Percentiles rank a stretch among this genome's conserved stretches.
These are phyloP conservation scores for Wickerhamiella bombiphila DNA, from an alignment of 805 yeast species.

Conservation along the genomic window DNA sequence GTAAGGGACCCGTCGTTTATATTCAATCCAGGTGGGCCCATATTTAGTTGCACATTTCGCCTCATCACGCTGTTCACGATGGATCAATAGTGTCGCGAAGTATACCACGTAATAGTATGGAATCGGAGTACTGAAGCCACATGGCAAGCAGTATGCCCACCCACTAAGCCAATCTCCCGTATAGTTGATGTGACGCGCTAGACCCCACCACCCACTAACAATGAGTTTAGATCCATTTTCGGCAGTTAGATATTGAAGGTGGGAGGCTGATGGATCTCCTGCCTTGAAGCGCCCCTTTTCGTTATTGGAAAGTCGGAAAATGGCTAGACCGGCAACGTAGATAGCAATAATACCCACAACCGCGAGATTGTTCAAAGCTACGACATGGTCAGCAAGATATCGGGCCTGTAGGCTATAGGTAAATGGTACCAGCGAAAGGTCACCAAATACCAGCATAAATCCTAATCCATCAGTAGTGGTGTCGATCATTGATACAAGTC, in stretches of 20 bases:
- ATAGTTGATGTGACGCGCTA: constrained; percentile 85
- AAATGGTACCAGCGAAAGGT: constrained; percentile 83
- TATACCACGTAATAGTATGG: constrained; percentile 80
- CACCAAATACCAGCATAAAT: constrained; percentile 91
- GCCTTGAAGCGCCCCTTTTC: constrained; percentile 75
- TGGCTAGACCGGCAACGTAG: constrained; percentile 53
- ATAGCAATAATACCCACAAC: constrained; percentile 31
- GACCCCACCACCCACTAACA: constrained; percentile 93
- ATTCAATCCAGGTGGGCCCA: constrained; percentile 73
- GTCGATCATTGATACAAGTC: constrained; percentile 87
- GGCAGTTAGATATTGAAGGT: constrained; percentile 57
- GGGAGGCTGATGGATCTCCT: constrained; percentile 48
- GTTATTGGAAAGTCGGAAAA: constrained; percentile 71
- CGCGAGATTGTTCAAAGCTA: constrained; percentile 35
- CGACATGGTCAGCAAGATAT: constrained; percentile 51
- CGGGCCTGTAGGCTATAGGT: constrained; percentile 78
- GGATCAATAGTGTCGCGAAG: constrained; percentile 68
- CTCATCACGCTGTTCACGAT: constrained; percentile 85
- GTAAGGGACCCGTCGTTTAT: constrained; percentile 69
- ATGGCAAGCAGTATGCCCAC: constrained; percentile 81
- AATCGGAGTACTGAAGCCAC: constrained; percentile 56
- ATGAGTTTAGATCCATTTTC: constrained; percentile 65
- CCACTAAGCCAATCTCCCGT: constrained; percentile 92
- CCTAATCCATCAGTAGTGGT: constrained; percentile 95
- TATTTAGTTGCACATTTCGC: constrained; percentile 78